Evolutionary conservation across 2,329 filamentous ascomycete species (phyloP).

Genomic region (Penicillium sp.): DNA sequence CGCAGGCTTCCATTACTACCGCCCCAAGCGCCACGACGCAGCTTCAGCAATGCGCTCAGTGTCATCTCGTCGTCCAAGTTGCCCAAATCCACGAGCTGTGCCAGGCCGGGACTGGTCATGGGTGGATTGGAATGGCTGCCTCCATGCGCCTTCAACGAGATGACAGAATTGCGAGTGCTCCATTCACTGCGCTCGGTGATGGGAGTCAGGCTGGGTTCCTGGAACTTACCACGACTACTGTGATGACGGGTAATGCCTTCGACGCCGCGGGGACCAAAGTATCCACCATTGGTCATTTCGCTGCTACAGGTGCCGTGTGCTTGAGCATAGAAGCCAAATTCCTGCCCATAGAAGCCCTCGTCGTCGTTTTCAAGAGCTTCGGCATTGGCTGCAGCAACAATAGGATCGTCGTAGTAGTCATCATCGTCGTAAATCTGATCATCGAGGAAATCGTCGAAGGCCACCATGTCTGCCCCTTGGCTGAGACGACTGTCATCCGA

Average conservation of each 20-base stretch:
- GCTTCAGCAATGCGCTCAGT: slow-evolving; percentile 69
- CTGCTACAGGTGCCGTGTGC: slow-evolving; percentile 51
- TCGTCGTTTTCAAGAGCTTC: slow-evolving; percentile 89
- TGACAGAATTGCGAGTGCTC: slow-evolving; percentile 88
- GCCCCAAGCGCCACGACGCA: slow-evolving; percentile 77
- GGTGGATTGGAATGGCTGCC: slow-evolving; percentile 50
- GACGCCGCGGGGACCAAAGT: slow-evolving; percentile 76
- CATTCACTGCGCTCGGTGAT: slow-evolving; percentile 97
- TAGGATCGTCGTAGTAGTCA: slow-evolving; percentile 78
- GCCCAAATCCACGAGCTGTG: slow-evolving; percentile 69
- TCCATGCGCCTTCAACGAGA: slow-evolving; percentile 66
- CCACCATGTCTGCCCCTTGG: slow-evolving; percentile 44
- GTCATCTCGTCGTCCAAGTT: slow-evolving; percentile 70
- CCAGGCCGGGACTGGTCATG: slow-evolving; percentile 71
- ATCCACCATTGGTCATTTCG: slow-evolving; percentile 78
- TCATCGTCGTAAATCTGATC: slow-evolving; percentile 59
- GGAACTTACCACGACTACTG: slow-evolving; percentile 72
- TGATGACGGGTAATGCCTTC: slow-evolving; percentile 64
- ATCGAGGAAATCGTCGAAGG: slow-evolving; percentile 46
- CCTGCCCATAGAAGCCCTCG: slow-evolving; percentile 92
- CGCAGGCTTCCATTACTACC: slow-evolving; percentile 74
- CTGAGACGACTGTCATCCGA: slow-evolving; percentile 55
- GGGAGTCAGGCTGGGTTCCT: slow-evolving; percentile 89
- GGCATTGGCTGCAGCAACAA: slow-evolving; percentile 93
- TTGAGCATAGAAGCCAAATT: slow-evolving; percentile 91